Evolutionary conservation across 2,329 filamentous ascomycete species (phyloP), one percentile per base, ranked within the genome.

Genomic region (Penicillium thymicola): DNA sequence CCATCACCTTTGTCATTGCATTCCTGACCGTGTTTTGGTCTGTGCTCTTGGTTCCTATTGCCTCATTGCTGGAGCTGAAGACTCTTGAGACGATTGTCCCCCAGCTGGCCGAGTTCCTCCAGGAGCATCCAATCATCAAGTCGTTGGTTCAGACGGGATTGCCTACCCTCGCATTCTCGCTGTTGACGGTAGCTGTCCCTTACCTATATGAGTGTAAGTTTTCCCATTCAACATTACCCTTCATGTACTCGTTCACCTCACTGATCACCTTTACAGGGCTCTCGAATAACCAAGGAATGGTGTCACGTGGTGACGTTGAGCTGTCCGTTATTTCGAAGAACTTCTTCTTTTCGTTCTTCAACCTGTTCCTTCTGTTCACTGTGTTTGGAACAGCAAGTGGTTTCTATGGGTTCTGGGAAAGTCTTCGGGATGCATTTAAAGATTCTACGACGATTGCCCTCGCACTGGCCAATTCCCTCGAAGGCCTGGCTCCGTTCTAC

Each of bases 291-390:
- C 94, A 99, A 77, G 94, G 94, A 47, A 95, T 95, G 87, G 90
- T 96, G 50, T 97, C 94, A 0, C 90, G 92, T 65, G 91, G 91
- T 43, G 94, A 99, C 60, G 87, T 99, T 23, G 94, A 97, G 73
- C 81, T 99, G 7, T 97, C 94, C 0, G 82, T 95, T 43, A 93
- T 99, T 63, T 96, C 91, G 52, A 99, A 99, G 78, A 99, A 97
- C 75, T 99, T 97, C 77, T 96, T 97, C 81, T 99, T 99, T 72
- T 92, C 89, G 10, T 99, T 99, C 75, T 97, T 99, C 84, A 99
- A 99, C 76, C 90, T 97, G 55, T 99, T 99, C 76, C 84, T 97
- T 49, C 85, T 97, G 43, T 97, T 97, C 72, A 95, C 93, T 1
- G 83, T 94, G 27, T 89, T 96, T 44, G 89, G 89, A 52, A 91